phyloP scores from a whole-genome alignment of 306 rosid species.

The Abrus precatorius region DNA sequence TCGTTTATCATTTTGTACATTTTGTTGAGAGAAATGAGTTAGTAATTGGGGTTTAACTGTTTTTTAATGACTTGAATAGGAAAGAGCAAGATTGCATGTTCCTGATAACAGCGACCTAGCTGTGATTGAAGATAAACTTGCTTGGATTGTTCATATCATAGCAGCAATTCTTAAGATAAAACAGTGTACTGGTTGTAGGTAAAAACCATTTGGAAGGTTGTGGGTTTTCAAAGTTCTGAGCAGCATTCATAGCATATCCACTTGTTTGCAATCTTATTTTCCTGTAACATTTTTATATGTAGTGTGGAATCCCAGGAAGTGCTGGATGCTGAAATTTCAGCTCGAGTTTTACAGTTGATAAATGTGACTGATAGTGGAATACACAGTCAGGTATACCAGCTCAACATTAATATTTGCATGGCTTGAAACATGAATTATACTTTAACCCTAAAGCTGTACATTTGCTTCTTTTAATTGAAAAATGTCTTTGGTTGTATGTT shows the following conservation, averaged over 20 bases:
- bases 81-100: slow-evolving; percentile 85
- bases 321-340: slow-evolving; percentile 97
- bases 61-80: slow-evolving; percentile 65
- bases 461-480: slow-evolving; percentile 28
- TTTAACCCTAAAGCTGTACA: slow-evolving; percentile 33
- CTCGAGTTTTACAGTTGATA: slow-evolving; percentile 92
- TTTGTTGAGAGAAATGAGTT: slow-evolving; percentile 42
- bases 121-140: slow-evolving; percentile 89
- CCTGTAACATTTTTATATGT: slow-evolving; percentile 49
- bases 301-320: slow-evolving; percentile 94
- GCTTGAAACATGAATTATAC: slow-evolving; percentile 14
- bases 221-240: slow-evolving; percentile 6
- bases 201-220: slow-evolving; percentile 45
- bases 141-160: slow-evolving; percentile 97
- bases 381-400: slow-evolving; percentile 84
- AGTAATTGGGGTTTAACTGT: slow-evolving; percentile 39
- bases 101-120: slow-evolving; percentile 80
- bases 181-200: slow-evolving; percentile 95
- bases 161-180: slow-evolving; percentile 94
- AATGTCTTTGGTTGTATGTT: slow-evolving; percentile 4
- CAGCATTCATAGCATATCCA: slow-evolving; percentile 28
- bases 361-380: slow-evolving; percentile 92
- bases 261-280: slow-evolving; percentile 37
- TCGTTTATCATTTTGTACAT: slow-evolving; percentile 28
- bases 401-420: slow-evolving; percentile 6